Percentiles rank a stretch among this genome's conserved stretches.
phyloP scores from a whole-genome alignment of 2,329 filamentous ascomycete genomes.

The Emydomyces testavorans region DNA sequence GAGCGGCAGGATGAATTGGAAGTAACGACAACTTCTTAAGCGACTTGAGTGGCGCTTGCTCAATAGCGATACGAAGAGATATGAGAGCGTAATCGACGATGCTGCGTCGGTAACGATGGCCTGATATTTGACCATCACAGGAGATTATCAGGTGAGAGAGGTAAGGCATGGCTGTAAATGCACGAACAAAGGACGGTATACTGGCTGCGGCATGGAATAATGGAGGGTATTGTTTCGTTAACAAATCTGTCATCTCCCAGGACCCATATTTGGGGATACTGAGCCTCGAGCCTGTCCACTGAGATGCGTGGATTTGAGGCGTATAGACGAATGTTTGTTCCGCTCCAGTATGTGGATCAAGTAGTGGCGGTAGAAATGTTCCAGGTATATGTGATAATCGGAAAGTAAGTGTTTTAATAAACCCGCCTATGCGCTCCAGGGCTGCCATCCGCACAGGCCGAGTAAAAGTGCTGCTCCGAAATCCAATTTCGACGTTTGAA shows the following conservation, averaged over 20 bases:
- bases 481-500: slow-evolving; percentile 35
- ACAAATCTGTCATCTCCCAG: slow-evolving; percentile 63
- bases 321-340: slow-evolving; percentile 74
- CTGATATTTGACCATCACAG: slow-evolving; percentile 59
- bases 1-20: slow-evolving; percentile 61
- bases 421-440: slow-evolving; percentile 62
- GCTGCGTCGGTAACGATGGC: slow-evolving; percentile 60
- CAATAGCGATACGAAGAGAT: slow-evolving; percentile 70
- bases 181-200: slow-evolving; percentile 68
- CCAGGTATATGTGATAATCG: slow-evolving; percentile 62
- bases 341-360: slow-evolving; percentile 63
- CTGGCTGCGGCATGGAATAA: slow-evolving; percentile 85
- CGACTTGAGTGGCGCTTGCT: slow-evolving; percentile 54
- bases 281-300: slow-evolving; percentile 46
- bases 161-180: slow-evolving; percentile 56
- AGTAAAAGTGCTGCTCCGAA: slow-evolving; percentile 58
- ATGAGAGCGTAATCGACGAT: slow-evolving; percentile 83
- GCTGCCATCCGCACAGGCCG: slow-evolving; percentile 61
- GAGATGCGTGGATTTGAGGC: slow-evolving; percentile 53
- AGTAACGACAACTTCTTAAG: slow-evolving; percentile 61
- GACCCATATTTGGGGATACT: slow-evolving; percentile 65
- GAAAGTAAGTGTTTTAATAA: slow-evolving; percentile 69
- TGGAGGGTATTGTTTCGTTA: slow-evolving; percentile 78
- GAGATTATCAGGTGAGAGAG: slow-evolving; percentile 64
- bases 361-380: slow-evolving; percentile 72